These are phyloP conservation scores for Musa schizocarpa DNA, from an alignment of 176 grass and related monocot species.

Conservation along the genomic window DNA sequence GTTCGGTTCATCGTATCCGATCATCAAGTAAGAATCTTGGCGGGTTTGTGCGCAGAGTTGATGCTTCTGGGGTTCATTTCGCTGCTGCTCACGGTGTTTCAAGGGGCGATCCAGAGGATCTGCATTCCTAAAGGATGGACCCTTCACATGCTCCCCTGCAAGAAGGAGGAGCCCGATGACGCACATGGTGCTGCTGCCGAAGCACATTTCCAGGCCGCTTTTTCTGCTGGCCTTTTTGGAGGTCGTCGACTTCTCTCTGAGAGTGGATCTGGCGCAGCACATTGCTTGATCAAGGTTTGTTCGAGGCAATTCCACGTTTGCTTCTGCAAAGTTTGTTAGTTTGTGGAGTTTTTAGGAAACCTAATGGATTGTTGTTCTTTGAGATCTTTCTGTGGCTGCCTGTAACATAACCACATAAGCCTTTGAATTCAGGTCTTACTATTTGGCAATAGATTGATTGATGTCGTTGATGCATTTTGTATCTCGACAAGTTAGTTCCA, in stretches of 20 bases:
- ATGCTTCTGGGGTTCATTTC: conserved; percentile 50
- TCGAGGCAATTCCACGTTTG: neutral
- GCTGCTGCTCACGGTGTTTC: conserved; percentile 33
- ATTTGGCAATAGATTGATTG: neutral
- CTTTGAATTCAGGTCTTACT: neutral
- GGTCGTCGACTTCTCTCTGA: conserved; percentile 19
- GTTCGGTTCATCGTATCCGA: neutral
- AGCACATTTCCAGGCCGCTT: neutral
- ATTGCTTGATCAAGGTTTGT: conserved; percentile 4
- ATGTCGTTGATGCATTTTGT: neutral
- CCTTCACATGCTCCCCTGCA: conserved; percentile 29
- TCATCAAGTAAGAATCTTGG: neutral
- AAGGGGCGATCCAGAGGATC: conserved; percentile 24
- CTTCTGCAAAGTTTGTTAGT: neutral
- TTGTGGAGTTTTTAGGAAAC: neutral
- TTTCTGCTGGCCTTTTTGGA: neutral
- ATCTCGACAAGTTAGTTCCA: neutral
- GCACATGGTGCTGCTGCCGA: neutral
- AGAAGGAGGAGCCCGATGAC: neutral
- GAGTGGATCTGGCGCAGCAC: neutral
- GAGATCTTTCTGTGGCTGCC: too few species aligned
- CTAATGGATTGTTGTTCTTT: too few species aligned
- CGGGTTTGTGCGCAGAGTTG: conserved; percentile 23
- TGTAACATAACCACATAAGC: neutral
- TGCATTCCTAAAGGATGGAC: conserved; percentile 21